Conservation (phyloP, 805 yeast genomes). For the Jamesozyma lodderae region DNA sequence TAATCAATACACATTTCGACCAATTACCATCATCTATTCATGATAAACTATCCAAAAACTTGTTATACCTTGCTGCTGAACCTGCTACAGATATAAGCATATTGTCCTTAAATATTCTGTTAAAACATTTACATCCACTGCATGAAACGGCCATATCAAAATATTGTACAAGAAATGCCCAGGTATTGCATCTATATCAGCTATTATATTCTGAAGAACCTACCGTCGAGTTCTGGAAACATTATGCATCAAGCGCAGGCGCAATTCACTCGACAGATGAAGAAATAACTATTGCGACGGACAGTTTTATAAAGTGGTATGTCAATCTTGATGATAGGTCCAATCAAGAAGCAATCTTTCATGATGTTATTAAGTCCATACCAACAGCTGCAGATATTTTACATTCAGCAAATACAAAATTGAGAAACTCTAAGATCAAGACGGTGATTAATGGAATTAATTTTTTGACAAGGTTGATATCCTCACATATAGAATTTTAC, state of each 20-base stretch:
- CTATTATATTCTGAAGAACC: not conserved
- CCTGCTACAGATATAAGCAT: conserved; percentile 38
- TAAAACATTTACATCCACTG: not conserved
- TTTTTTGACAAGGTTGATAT: conserved; percentile 8
- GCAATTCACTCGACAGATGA: conserved; percentile 43
- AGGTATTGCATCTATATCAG: not conserved
- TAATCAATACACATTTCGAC: conserved; percentile 30
- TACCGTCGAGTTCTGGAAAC: conserved; percentile 35
- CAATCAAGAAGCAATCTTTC: conserved; percentile 6
- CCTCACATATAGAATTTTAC: conserved; percentile 5
- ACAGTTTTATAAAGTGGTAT: conserved; percentile 30
- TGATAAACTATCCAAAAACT: not conserved
- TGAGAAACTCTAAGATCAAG: conserved; percentile 27
- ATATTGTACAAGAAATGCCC: not conserved
- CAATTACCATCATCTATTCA: not conserved
- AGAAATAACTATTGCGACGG: conserved; percentile 37
- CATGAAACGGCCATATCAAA: no score
- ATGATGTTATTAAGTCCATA: conserved; percentile 4
- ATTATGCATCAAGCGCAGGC: conserved; percentile 46
- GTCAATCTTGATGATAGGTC: conserved; percentile 5
- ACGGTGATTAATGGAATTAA: conserved; percentile 15
- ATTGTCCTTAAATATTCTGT: not conserved
- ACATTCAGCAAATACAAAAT: not conserved
- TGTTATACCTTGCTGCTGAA: conserved; percentile 52
- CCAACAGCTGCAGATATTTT: conserved; percentile 8